These are phyloP conservation scores for Arthroderma uncinatum DNA, from an alignment of 2,329 filamentous ascomycete species.

Conservation along the genomic window DNA sequence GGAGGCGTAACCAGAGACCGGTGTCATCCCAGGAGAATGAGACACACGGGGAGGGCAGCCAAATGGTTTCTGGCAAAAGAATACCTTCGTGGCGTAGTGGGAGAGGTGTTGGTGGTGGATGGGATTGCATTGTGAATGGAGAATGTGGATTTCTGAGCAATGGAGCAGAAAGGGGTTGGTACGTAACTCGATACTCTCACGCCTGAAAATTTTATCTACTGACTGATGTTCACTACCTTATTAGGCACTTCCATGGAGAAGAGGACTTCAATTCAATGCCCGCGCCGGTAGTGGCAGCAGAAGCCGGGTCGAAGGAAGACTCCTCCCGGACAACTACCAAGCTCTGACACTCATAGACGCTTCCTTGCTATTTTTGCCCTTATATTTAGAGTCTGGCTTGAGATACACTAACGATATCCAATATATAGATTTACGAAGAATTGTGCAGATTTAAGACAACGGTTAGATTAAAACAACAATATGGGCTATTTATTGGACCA, in stretches of 20 bases:
- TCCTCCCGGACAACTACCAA: not conserved
- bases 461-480: too few species aligned
- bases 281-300: not conserved
- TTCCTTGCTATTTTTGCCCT: not conserved
- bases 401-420: too few species aligned
- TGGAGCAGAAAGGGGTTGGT: slow-evolving; percentile 86
- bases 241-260: slow-evolving; percentile 38
- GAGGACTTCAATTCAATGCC: slow-evolving; percentile 33
- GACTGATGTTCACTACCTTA: slow-evolving; percentile 8
- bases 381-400: not conserved
- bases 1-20: slow-evolving; percentile 28
- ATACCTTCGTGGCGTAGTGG: slow-evolving; percentile 46
- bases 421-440: too few species aligned
- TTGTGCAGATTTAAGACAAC: too few species aligned
- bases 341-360: not conserved
- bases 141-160: slow-evolving; percentile 71
- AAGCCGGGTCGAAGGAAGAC: not conserved
- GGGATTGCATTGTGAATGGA: slow-evolving; percentile 69
- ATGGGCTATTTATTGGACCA: too few species aligned
- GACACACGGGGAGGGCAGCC: slow-evolving; percentile 10
- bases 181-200: slow-evolving; percentile 26
- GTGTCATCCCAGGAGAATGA: not conserved
- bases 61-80: slow-evolving; percentile 9
- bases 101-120: slow-evolving; percentile 60
- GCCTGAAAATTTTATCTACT: slow-evolving; percentile 13